A percentile compares a stretch with the other conserved stretches of the same genome.
Evolutionary conservation across 2,329 filamentous ascomycete species (phyloP).

Genomic region (Aspergillus persii): DNA sequence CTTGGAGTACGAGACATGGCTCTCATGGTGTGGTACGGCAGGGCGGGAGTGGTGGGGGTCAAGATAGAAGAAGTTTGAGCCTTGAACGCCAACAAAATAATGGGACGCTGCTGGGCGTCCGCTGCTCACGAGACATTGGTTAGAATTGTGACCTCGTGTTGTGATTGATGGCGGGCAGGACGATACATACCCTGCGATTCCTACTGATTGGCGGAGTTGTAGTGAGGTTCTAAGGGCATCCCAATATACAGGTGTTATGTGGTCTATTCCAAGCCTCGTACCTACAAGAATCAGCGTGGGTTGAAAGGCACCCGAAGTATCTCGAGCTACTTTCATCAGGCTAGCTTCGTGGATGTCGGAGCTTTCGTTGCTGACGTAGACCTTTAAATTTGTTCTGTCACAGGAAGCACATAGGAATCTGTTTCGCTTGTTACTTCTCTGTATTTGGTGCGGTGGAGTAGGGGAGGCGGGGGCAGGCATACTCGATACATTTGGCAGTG

Average conservation of each 20-base stretch:
- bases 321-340: constrained; percentile 74
- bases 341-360: constrained; percentile 91
- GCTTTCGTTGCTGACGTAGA: constrained; percentile 87
- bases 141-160: constrained; percentile 25
- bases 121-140: constrained; percentile 45
- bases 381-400: constrained; percentile 62
- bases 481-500: constrained; percentile 92
- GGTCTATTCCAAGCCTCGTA: constrained; percentile 86
- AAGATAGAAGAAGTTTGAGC: constrained; percentile 83
- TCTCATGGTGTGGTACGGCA: constrained; percentile 62
- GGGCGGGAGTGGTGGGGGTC: constrained; percentile 87
- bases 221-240: constrained; percentile 83
- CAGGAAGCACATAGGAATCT: constrained; percentile 73
- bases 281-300: constrained; percentile 88
- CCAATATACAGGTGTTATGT: constrained; percentile 92
- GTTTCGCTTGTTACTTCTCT: constrained; percentile 9
- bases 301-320: constrained; percentile 64
- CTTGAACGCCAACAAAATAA: constrained; percentile 72
- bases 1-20: constrained; percentile 54
- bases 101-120: constrained; percentile 88
- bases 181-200: constrained; percentile 78
- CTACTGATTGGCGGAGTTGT: constrained; percentile 88
- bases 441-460: not conserved
- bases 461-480: constrained; percentile 35
- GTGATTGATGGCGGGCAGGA: not conserved